Evolutionary conservation across 2,329 filamentous ascomycete species (phyloP), one percentile per base, ranked within the genome.

Genomic region (Diaporthe vaccinii): DNA sequence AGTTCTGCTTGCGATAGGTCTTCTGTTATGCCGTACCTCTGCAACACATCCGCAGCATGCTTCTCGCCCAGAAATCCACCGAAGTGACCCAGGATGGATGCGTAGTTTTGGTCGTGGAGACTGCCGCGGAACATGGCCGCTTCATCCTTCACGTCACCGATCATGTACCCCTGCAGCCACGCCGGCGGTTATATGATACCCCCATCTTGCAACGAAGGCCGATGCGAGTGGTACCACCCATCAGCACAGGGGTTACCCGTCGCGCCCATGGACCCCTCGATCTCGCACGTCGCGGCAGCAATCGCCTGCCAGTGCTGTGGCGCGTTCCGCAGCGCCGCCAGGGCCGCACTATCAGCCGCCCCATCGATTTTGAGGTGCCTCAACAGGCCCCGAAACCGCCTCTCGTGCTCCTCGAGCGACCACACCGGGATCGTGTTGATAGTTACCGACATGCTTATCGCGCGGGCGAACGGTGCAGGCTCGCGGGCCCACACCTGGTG

Each of bases 321-420:
- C 9, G 28, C 61, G 15, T 34, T 10, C 25, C 61, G 61, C 41
- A 67, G 41, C 61, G 14, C 15, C 41, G 41, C 41, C 41, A 67
- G 41, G 8, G 61, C 61, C 20, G 20, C 28, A 20, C 9, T 25
- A 1, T 15, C 62, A 17, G 44, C 44, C 10, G 4, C 20, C 3
- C 44, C 44, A 4, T 67, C 62, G 28, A 67, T 51, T 7, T 36
- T 51, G 44, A 67, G 62, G 22, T 67, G 62, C 28, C 62, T 67
- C 62, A 36, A 8, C 44, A 67, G 22, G 28, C 44, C 62, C 28
- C 28, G 28, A 12, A 67, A 67, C 22, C 62, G 62, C 44, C 62
- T 49, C 62, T 67, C 62, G 62, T 67, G 62, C 62, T 67, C 62
- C 62, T 67, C 44, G 28, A 67, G 62, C 20, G 62, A 51, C 62